These are phyloP conservation scores for Dictyostelium brefeldianum DNA, from an alignment of 78 protist genomes.

Conservation along the genomic window DNA sequence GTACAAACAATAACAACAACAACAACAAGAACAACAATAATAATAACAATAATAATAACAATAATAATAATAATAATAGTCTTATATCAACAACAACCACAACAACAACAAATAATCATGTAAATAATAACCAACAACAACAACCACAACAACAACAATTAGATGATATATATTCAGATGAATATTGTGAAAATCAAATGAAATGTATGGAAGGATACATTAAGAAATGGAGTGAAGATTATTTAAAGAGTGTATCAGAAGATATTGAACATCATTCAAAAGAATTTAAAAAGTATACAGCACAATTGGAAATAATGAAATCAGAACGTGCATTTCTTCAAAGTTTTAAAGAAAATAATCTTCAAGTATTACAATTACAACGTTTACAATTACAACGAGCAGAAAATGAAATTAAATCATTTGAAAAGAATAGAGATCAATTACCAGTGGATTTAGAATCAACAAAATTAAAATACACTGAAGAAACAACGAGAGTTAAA, in stretches of 20 bases:
- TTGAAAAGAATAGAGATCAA: constrained; percentile 16
- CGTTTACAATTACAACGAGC: neutral
- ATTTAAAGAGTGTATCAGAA: neutral
- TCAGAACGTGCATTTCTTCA: neutral
- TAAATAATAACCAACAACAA: neutral
- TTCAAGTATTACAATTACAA: neutral
- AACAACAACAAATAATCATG: no score
- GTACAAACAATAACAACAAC: no score
- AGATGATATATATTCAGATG: constrained; percentile 3
- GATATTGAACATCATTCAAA: neutral
- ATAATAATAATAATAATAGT: no score
- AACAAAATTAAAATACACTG: neutral
- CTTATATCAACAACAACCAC: no score
- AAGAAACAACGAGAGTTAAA: neutral
- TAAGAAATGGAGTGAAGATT: constrained; percentile 12
- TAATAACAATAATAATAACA: no score
- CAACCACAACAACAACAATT: neutral
- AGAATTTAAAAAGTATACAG: neutral
- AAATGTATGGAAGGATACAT: neutral
- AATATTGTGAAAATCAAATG: constrained; percentile 13
- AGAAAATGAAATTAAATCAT: neutral
- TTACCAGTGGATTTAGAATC: constrained; percentile 12
- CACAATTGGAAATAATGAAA: neutral
- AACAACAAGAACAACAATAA: no score
- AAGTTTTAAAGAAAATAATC: neutral